Evolutionary conservation across 1,284 basidiomycete species (phyloP).

Genomic region (Ceratobasidium sp.): DNA sequence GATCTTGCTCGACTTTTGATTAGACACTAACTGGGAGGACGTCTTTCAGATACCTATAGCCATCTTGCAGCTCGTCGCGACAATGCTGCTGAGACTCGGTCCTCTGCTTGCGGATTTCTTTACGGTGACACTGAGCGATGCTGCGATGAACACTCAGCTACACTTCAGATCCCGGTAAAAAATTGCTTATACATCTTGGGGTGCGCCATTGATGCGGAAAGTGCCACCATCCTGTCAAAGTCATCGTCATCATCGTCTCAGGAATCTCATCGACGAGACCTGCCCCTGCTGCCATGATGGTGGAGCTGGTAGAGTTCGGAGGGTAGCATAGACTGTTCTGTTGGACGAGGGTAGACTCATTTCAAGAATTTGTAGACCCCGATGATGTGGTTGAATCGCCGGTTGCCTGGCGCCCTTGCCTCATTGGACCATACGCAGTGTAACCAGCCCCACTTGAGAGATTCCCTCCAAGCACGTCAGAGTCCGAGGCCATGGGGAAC

Average conservation of each 20-base stretch:
- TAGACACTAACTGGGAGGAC: conserved; percentile 83
- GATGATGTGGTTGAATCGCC: conserved; percentile 42
- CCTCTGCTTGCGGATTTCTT: conserved; percentile 86
- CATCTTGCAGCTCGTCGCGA: conserved; percentile 87
- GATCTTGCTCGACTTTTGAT: conserved; percentile 90
- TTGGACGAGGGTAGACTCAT: conserved; percentile 47
- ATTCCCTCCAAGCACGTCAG: conserved; percentile 47
- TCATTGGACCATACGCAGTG: conserved; percentile 39
- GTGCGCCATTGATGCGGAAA: conserved; percentile 33
- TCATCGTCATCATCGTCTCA: conserved; percentile 46
- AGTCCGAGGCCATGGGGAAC: conserved; percentile 46
- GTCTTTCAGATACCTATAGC: conserved; percentile 86
- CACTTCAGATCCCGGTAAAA: conserved; percentile 16
- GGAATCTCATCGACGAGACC: conserved; percentile 23
- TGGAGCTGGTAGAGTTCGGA: conserved; percentile 22
- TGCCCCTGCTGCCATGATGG: conserved; percentile 43
- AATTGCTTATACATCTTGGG: conserved; percentile 47
- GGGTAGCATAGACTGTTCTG: conserved; percentile 44
- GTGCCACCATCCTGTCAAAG: conserved; percentile 48
- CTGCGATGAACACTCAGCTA: conserved; percentile 43
- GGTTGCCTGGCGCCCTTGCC: conserved; percentile 34
- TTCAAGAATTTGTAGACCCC: conserved; percentile 28
- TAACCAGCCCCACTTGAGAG: conserved; percentile 42
- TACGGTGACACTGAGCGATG: conserved; percentile 65
- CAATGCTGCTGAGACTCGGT: conserved; percentile 89